phyloP scores from a whole-genome alignment of 2,329 filamentous ascomycete genomes.

The Claviceps lovelessii region DNA sequence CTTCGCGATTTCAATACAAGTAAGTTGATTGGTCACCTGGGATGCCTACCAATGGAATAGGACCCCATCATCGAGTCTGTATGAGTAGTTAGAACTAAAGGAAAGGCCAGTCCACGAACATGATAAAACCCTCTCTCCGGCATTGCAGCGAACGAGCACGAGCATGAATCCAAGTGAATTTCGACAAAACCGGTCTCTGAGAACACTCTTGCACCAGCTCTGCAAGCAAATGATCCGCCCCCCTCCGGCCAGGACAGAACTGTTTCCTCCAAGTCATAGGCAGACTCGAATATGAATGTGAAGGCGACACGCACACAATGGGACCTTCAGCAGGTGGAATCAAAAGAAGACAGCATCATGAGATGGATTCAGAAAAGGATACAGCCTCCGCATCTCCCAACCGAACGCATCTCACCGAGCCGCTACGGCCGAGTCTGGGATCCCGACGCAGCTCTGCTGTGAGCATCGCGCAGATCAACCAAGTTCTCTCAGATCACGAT shows the following conservation, averaged over 20 bases:
- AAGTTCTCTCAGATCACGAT: slow-evolving; percentile 20
- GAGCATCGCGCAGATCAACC: slow-evolving; percentile 20
- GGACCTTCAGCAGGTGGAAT: background rate
- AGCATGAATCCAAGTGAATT: background rate
- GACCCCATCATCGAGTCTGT: too few relatives aligned
- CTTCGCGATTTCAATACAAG: background rate
- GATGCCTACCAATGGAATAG: too few relatives aligned
- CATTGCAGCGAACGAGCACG: background rate
- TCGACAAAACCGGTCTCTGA: too few relatives aligned
- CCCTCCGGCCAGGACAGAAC: background rate
- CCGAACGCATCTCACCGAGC: slow-evolving; percentile 7
- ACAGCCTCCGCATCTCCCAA: background rate
- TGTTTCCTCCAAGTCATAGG: background rate
- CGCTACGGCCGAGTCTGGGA: background rate
- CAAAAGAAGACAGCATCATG: background rate
- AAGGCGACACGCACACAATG: background rate
- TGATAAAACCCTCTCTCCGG: background rate
- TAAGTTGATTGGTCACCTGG: too few relatives aligned
- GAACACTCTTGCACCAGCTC: background rate
- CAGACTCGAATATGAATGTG: background rate
- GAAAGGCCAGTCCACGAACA: background rate
- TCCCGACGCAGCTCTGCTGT: slow-evolving; percentile 14
- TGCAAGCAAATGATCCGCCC: background rate
- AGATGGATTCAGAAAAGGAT: background rate
- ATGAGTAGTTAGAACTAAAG: too few relatives aligned